Conservation (phyloP, 2,329 filamentous ascomycete species). For the Colletotrichum australisinense region DNA sequence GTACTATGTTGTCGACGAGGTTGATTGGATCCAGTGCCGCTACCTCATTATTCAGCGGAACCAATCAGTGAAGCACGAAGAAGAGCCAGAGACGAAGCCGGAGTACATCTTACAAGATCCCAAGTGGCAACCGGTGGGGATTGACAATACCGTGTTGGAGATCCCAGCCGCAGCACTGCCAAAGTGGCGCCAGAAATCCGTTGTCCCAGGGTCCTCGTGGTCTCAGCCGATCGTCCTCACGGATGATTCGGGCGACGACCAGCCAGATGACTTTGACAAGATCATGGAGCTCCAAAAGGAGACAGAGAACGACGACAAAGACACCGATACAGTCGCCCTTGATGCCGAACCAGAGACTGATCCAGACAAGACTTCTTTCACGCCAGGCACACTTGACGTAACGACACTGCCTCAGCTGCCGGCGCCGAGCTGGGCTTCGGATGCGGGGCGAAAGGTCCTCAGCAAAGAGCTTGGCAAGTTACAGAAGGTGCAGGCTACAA, state of each 20-base stretch:
- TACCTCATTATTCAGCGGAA: slow-evolving; percentile 74
- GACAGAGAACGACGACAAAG: background rate
- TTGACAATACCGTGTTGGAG: background rate
- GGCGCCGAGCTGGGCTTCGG: slow-evolving; percentile 73
- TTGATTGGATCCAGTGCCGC: slow-evolving; percentile 91
- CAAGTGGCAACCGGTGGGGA: slow-evolving; percentile 26
- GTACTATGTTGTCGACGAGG: slow-evolving; percentile 77
- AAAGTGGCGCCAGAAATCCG: slow-evolving; percentile 10
- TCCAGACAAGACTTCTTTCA: slow-evolving; percentile 60
- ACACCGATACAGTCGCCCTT: background rate
- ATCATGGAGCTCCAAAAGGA: slow-evolving; percentile 36
- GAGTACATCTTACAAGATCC: slow-evolving; percentile 45
- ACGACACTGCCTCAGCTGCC: slow-evolving; percentile 72
- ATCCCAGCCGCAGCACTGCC: slow-evolving; percentile 46
- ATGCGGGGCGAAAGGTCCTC: slow-evolving; percentile 69
- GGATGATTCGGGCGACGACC: slow-evolving; percentile 1
- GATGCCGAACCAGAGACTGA: background rate
- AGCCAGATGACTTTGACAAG: slow-evolving; percentile 37
- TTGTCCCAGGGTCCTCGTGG: background rate
- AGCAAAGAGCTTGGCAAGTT: slow-evolving; percentile 73
- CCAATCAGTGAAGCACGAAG: background rate
- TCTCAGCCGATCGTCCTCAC: background rate
- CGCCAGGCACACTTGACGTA: slow-evolving; percentile 74
- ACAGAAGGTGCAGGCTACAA: slow-evolving; percentile 71
- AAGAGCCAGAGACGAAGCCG: background rate